phyloP scores from a whole-genome alignment of 805 yeast species.

The Ogataea pini region DNA sequence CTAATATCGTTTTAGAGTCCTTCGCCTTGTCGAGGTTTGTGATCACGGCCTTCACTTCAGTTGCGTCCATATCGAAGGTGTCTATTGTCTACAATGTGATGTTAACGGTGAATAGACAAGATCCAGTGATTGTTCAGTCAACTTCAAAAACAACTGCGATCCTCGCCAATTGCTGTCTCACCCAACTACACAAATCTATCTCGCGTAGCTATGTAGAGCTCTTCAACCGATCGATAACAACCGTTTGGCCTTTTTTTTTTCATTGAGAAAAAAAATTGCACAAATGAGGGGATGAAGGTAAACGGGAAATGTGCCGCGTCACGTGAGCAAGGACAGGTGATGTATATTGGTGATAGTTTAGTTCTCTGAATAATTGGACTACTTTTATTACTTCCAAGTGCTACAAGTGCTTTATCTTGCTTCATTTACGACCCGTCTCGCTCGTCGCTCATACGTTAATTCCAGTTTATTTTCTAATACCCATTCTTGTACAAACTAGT shows the following conservation, averaged over 20 bases:
- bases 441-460: not conserved
- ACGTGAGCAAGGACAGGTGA: not conserved
- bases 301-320: not conserved
- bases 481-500: too few relatives aligned
- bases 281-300: conserved; percentile 35
- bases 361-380: too few relatives aligned
- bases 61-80: conserved; percentile 66
- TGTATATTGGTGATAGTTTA: too few relatives aligned
- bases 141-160: too few relatives aligned
- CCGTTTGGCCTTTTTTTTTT: not conserved
- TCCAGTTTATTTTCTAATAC: not conserved
- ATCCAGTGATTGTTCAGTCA: too few relatives aligned
- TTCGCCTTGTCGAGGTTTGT: conserved; percentile 72
- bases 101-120: too few relatives aligned
- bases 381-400: too few relatives aligned
- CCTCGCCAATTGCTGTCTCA: too few relatives aligned
- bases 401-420: too few relatives aligned
- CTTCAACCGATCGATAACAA: not conserved
- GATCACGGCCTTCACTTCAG: conserved; percentile 70
- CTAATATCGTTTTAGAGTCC: conserved; percentile 62
- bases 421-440: not conserved
- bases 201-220: too few relatives aligned
- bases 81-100: not conserved
- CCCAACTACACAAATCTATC: too few relatives aligned
- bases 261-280: conserved; percentile 30